Evolutionary conservation across 2,329 filamentous ascomycete genomes (phyloP).

Genomic region (Meredithiella fracta): DNA sequence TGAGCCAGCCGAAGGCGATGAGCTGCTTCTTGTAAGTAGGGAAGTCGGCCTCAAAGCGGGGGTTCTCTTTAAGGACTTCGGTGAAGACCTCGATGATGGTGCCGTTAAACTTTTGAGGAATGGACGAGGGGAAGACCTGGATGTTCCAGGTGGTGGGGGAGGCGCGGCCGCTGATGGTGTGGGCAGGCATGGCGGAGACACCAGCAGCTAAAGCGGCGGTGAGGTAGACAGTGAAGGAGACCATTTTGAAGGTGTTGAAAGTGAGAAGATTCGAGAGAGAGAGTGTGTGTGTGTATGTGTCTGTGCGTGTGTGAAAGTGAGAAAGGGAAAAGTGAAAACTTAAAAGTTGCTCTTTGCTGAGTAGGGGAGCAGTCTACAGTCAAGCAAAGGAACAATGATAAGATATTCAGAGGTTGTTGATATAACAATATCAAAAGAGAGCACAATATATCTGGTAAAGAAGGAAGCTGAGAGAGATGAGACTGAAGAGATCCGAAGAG

Average conservation of each 20-base stretch:
- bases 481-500: background rate
- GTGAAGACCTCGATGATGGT: slow-evolving; percentile 6
- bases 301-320: too few relatives aligned
- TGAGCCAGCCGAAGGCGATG: slow-evolving; percentile 8
- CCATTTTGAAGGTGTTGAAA: slow-evolving; percentile 13
- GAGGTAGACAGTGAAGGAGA: slow-evolving; percentile 5
- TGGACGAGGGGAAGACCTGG: slow-evolving; percentile 4
- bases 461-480: background rate
- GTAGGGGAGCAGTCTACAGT: background rate
- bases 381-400: background rate
- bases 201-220: slow-evolving; percentile 12
- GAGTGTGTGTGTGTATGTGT: too few relatives aligned
- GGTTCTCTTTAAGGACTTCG: slow-evolving; percentile 6
- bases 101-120: slow-evolving; percentile 5
- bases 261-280: too few relatives aligned
- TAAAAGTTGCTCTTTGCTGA: background rate
- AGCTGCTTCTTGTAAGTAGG: slow-evolving; percentile 12
- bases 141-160: slow-evolving; percentile 8
- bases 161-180: background rate
- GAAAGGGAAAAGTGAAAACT: background rate
- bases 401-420: background rate
- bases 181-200: slow-evolving; percentile 8
- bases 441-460: too few relatives aligned
- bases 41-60: slow-evolving; percentile 11
- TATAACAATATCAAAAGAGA: background rate